phyloP scores from a whole-genome alignment of 192 early-diverging fungal species.

The Backusella circina region DNA sequence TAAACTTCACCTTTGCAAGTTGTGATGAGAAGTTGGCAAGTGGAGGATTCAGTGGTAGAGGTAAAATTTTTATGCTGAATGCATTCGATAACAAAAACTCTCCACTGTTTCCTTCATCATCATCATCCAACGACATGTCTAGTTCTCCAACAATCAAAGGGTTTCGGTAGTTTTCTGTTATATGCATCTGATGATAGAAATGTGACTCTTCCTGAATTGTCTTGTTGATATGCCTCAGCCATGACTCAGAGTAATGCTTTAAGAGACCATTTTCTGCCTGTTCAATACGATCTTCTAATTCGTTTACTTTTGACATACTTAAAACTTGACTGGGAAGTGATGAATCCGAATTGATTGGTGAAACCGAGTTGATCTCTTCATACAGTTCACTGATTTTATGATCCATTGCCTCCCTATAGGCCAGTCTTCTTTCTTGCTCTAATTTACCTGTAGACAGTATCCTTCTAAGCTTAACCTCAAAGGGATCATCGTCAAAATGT shows the following conservation, averaged over 20 bases:
- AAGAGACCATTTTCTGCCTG: constrained; percentile 14
- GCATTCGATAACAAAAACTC: not conserved
- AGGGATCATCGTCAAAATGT: constrained; percentile 37
- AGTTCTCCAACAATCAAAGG: not conserved
- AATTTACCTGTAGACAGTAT: constrained; percentile 19
- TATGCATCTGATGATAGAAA: not conserved
- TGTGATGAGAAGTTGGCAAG: constrained; percentile 20
- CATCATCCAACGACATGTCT: not conserved
- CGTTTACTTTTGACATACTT: not conserved
- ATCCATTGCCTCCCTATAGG: constrained; percentile 28
- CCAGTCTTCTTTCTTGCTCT: constrained; percentile 27
- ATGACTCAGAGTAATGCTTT: constrained; percentile 19
- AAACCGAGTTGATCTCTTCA: not conserved
- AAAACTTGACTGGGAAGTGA: not conserved
- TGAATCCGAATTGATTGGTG: not conserved
- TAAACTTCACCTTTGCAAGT: not conserved
- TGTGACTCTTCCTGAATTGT: not conserved
- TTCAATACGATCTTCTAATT: constrained; percentile 3
- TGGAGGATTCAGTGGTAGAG: constrained; percentile 11
- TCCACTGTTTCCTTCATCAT: not conserved
- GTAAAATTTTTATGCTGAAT: not conserved
- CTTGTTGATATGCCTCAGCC: constrained; percentile 22
- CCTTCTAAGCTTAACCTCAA: constrained; percentile 26
- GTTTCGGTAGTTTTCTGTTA: not conserved
- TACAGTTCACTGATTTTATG: not conserved